phyloP scores from a whole-genome alignment of 768 basidiomycete species.

The Tubosaeta sp. region DNA sequence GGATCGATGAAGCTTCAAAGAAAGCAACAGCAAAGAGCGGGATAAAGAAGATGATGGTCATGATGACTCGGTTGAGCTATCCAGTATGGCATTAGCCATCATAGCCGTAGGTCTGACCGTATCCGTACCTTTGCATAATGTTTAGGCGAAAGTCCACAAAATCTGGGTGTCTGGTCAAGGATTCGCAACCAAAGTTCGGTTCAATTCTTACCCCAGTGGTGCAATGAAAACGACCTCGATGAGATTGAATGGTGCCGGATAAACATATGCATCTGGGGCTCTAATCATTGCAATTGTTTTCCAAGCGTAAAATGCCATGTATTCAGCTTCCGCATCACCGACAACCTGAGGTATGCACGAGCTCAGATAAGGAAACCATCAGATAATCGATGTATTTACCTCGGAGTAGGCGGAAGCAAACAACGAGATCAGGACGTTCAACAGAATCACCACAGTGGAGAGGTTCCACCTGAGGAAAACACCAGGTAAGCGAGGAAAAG shows the following conservation, averaged over 20 bases:
- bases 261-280: slow-evolving; percentile 76
- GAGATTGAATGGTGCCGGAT: slow-evolving; percentile 91
- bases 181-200: background rate
- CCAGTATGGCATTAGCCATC: slow-evolving; percentile 3
- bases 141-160: slow-evolving; percentile 42
- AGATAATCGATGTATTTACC: slow-evolving; percentile 38
- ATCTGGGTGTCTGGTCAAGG: slow-evolving; percentile 28
- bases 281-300: slow-evolving; percentile 85
- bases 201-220: slow-evolving; percentile 72
- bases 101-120: background rate
- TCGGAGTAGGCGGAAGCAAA: slow-evolving; percentile 92
- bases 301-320: slow-evolving; percentile 83
- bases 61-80: slow-evolving; percentile 73
- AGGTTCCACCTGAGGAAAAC: slow-evolving; percentile 65
- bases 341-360: slow-evolving; percentile 51
- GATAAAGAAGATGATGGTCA: slow-evolving; percentile 77
- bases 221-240: slow-evolving; percentile 76
- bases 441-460: slow-evolving; percentile 73
- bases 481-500: background rate
- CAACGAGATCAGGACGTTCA: slow-evolving; percentile 94
- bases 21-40: slow-evolving; percentile 73
- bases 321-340: slow-evolving; percentile 84
- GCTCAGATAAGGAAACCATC: background rate
- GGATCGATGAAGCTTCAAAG: slow-evolving; percentile 58
- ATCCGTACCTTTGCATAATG: slow-evolving; percentile 54